Base-by-base conservation (phyloP, 2,329 filamentous ascomycete species). In the Monosporascus sp. region DNA sequence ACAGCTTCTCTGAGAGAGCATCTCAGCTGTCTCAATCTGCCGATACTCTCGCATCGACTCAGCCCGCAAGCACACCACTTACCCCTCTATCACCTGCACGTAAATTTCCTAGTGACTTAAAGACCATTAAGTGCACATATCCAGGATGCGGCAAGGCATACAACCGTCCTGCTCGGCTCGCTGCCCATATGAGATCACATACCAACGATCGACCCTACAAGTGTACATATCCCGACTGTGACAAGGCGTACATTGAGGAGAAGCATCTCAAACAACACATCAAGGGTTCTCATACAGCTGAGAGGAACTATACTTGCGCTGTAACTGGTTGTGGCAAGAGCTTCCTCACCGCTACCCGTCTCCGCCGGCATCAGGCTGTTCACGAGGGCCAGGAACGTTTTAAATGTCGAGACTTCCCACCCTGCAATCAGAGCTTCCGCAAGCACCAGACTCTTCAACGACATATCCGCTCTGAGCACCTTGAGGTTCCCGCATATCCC, bases 181-280 rank as follows among this genome's bases (percentile, higher is more conserved):
- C 86, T 54, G 85, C 89, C 54, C 93, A 97, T 65, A 72, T 93
- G 24, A 82, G 90, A 57, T 91, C 88, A 1, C 93, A 97, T 69
- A 93, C 84, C 50, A 90, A 93, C 60, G 89, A 93, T 61, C 84
- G 92, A 1, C 85, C 90, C 0, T 95, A 88, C 69, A 77, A 78
- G 39, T 97, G 93, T 65, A 74, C 78, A 2, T 80, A 86, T 56
- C 72, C 78, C 6, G 84, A 72, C 42, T 97, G 93, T 66, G 82
- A 83, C 62, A 97, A 96, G 74, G 81, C 85, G 42, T 97, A 96
- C 67, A 81, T 90, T 15, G 89, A 94, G 56, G 83, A 90, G 59
- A 93, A 93, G 62, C 91, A 97, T 71, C 77, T 97, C 18, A 85
- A 87, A 54, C 86, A 91, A 59, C 93, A 97, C 68, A 72, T 95